Base-by-base conservation (phyloP, 805 yeast species). In the Wickerhamomyces queroliae region DNA sequence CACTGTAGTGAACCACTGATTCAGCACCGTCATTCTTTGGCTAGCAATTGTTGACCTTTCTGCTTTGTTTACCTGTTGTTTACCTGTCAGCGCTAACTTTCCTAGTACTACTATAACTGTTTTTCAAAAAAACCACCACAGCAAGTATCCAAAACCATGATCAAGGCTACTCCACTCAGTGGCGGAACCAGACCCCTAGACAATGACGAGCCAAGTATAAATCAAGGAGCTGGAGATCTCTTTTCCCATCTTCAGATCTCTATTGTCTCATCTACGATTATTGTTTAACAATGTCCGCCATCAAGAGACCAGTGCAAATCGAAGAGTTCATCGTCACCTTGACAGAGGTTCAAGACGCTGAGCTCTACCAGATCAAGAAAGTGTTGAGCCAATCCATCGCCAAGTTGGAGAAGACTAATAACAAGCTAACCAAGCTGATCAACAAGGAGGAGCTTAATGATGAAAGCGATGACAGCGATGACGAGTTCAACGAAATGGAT, bases 361-460 rank as follows among this genome's bases (percentile, higher is more conserved):
- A 73, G 37, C 48, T 75, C 30, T 36, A 47, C 8, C 42, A 50
- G 1, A 52, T 70, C 16, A 54, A 59, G 30, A 34, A 41, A 13
- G 65, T 63, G 41, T 49, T 74, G n/a, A 41, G 41, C 12, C 63
- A 59, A 32, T 72, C 83, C 15, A 52, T 77, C 15, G 41, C 45
- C 3, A 77, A 75, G 52, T 54, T 81, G 36, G 48, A 61, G 33
- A 73, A 71, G 33, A 76, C 87, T 1, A 81, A 80, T 47, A 55
- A 58, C 21, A 60, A 71, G 32, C 64, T 83, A 53, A 42, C 49
- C 13, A 53, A 58, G n/a, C 70, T 74, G 41, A 59, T 76, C 15
- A 58, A 61, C 10, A 63, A 64, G 21, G 53, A 62, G 22, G 47
- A 46, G 31, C 50, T 56, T 33, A 49, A 36, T 4, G 47, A 43